Evolutionary conservation across 176 grass and related monocot genomes (phyloP), one percentile per base, ranked within the genome.

Genomic region (Lolium rigidum): DNA sequence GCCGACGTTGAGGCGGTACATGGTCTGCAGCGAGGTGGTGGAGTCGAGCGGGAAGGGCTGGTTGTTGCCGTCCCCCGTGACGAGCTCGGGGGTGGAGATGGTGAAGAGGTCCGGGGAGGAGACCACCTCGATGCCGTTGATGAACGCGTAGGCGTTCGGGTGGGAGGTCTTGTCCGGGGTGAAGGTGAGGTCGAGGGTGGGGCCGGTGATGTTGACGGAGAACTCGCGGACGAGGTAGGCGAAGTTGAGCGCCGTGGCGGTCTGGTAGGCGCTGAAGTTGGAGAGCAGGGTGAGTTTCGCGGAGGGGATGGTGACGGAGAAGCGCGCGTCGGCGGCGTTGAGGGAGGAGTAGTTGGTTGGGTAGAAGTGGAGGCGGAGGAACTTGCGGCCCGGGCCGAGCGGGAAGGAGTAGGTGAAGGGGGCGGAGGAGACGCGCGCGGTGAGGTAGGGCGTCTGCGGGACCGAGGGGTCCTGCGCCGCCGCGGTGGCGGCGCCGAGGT

Each of bases 61-160:
- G 77, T 13, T 59, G 69, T 46, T 85, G 58, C 87, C 76, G n/a
- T 90, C 79, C 3, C 80, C 95, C 12, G 10, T 64, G 69, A 90
- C 69, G 61, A 1, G 16, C 6, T 43, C 41, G 4, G 85, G 91
- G 3, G 11, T 85, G 70, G 65, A 63, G 28, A 71, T 0, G 14
- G 3, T 11, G 46, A 98, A 98, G 66, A 98, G 90, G 58, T 92
- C 87, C 0, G 95, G 95, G 21, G 89, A 92, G 31, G 91, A 90
- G 43, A 98, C 95, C 43, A 98, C 92, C 87, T 98, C 95, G 71
- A 98, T 98, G 20, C 95, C 95, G 39, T 95, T 98, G 73, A 98
- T 25, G 77, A 98, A 98, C n/a, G 95, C 95, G 76, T 87, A 98
- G 46, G 95, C 84, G 71, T 91, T 86, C 46, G 91, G 60, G 60